Evolutionary conservation across 163 green algal genomes (phyloP).

Genomic region (Volvox carteri): DNA sequence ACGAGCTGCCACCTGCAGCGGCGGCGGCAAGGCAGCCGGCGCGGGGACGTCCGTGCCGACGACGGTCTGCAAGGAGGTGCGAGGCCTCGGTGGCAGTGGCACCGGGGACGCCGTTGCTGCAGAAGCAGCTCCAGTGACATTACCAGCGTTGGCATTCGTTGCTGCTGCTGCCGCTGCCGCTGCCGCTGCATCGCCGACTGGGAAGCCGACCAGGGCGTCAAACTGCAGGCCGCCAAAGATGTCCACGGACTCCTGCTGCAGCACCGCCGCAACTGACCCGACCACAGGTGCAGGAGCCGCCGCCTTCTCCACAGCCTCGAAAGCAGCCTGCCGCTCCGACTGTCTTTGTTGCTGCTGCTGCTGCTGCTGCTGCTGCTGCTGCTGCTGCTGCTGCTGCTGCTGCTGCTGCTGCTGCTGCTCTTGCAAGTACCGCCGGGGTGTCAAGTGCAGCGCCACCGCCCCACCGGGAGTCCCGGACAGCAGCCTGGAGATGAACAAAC

Average conservation of each 20-base stretch:
- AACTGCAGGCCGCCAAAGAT: not conserved
- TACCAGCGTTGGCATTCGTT: not conserved
- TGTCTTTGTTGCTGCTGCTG: not conserved
- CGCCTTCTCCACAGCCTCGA: no score
- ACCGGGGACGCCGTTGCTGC: not conserved
- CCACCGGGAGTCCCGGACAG: not conserved
- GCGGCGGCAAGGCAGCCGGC: not conserved
- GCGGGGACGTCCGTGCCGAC: no score
- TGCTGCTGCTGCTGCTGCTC: not conserved
- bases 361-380: not conserved
- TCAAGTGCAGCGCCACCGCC: not conserved
- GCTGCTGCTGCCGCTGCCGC: not conserved
- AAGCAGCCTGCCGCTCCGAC: not conserved
- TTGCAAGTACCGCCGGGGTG: constrained; percentile 4
- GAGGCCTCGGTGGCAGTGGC: not conserved
- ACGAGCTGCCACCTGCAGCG: not conserved
- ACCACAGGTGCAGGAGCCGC: no score
- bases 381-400: not conserved
- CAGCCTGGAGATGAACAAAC: constrained; percentile 21
- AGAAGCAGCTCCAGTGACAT: not conserved
- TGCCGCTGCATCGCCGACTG: not conserved
- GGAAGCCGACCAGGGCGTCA: not conserved
- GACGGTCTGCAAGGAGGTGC: no score
- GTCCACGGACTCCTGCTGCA: not conserved
- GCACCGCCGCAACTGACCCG: not conserved